phyloP scores from a whole-genome alignment of 176 grass and related monocot species.

The Triticum turgidum region DNA sequence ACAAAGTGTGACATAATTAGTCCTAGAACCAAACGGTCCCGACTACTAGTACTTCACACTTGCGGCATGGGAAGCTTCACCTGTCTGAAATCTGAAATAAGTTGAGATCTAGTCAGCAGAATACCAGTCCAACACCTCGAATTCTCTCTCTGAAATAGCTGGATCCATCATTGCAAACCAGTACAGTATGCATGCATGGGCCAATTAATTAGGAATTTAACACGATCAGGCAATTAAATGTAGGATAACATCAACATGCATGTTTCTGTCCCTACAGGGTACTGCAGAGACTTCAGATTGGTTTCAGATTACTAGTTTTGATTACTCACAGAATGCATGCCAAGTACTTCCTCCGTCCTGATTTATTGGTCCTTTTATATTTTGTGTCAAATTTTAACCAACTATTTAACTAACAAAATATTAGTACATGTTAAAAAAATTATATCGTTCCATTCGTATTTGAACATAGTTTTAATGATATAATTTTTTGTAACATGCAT shows the following conservation, averaged over 20 bases:
- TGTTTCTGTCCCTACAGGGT: background rate
- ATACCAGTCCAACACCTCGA: slow-evolving; percentile 9
- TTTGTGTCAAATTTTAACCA: too few species aligned
- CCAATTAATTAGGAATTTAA: background rate
- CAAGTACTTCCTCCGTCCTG: too few species aligned
- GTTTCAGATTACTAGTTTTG: background rate
- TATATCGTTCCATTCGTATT: too few species aligned
- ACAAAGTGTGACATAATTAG: too few species aligned
- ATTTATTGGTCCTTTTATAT: too few species aligned
- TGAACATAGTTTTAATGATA: too few species aligned
- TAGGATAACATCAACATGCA: slow-evolving; percentile 2
- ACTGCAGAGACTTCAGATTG: background rate
- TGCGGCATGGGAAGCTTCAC: background rate
- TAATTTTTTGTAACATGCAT: too few species aligned
- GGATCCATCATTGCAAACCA: slow-evolving; percentile 39
- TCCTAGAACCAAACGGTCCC: too few species aligned
- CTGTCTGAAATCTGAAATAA: slow-evolving; percentile 16
- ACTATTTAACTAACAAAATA: too few species aligned
- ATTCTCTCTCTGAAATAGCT: slow-evolving; percentile 29
- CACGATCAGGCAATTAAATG: slow-evolving; percentile 7
- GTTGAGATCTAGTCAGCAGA: slow-evolving; percentile 44
- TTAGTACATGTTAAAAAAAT: too few species aligned
- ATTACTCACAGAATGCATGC: background rate
- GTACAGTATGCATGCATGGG: slow-evolving; percentile 21
- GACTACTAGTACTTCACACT: too few species aligned